Evolutionary conservation across 148 eudicot species (phyloP), one percentile per base, ranked within the genome.

Genomic region (Vaccinium macrocarpon): DNA sequence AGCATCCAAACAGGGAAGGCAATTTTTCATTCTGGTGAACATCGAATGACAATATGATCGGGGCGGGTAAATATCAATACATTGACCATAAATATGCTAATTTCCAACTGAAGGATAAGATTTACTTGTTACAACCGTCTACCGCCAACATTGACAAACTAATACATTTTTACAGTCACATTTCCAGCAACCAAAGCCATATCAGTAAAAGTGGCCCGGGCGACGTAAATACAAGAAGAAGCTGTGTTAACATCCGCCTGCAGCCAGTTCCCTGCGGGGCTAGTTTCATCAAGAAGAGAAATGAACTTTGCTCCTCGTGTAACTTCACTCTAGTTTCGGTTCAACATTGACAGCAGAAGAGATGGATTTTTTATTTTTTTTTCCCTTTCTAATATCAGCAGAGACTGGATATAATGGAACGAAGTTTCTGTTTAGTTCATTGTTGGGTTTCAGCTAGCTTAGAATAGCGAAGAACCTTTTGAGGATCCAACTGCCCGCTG

Each of bases 401-500:
- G 23, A 46, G 78, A 9, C 78, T 46, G 49, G 51, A 46, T 18
- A 21, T 8, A 74, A 49, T n/a, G 27, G 12, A 57, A 80, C 51
- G 52, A 35, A 9, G 51, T 16, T 5, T n/a, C 57, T 6, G 8
- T 80, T 11, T 35, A 80, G 29, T 80, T 64, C 56, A 46, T 81
- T 81, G 8, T 25, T 49, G 55, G 48, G 61, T 6, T 16, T 77
- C 1, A 61, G 59, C 13, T 27, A 75, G 76, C 16, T 15, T 57
- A 32, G 9, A 42, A 32, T 38, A 68, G 38, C 16, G 68, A 46
- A 61, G 76, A 81, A 86, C 86, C 52, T 5, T 74, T 80, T 59
- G 19, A 64, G 88, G 85, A 82, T 88, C 90, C 87, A 88, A 84
- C 51, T 88, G 90, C n/a, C 88, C 90, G 55, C 90, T 88, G 48